Conservation (phyloP, 2,329 filamentous ascomycete genomes). For the Colletotrichum salicis region DNA sequence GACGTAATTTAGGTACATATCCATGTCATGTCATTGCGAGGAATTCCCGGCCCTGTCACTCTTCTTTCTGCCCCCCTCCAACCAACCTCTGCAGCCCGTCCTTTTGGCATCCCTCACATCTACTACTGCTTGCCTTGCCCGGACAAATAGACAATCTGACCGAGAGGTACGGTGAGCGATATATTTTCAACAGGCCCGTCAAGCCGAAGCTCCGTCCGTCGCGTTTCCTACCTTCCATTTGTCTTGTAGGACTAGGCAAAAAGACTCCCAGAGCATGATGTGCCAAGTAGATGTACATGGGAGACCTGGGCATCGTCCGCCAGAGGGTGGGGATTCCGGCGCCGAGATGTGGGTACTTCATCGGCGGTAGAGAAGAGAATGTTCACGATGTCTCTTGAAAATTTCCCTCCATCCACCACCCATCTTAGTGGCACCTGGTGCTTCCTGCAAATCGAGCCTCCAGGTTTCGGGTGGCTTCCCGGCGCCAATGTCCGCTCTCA, state of each 20-base stretch:
- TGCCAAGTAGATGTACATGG: constrained; percentile 18
- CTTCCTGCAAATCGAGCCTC: background rate
- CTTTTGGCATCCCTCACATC: background rate
- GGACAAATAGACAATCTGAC: constrained; percentile 2
- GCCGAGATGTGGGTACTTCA: constrained; percentile 20
- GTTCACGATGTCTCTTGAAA: constrained; percentile 33
- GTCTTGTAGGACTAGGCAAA: background rate
- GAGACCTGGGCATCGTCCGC: constrained; percentile 2
- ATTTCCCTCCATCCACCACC: constrained; percentile 4
- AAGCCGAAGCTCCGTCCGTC: constrained; percentile 11
- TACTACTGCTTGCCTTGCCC: background rate
- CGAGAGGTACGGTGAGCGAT: constrained; percentile 25
- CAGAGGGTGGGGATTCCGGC: constrained; percentile 25
- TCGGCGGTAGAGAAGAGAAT: constrained; percentile 24
- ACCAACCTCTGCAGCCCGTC: background rate
- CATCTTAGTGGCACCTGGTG: background rate
- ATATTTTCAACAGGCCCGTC: constrained; percentile 25
- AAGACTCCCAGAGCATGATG: background rate
- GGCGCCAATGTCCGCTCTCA: background rate
- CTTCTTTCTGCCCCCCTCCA: constrained; percentile 5
- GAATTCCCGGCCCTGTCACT: constrained; percentile 14
- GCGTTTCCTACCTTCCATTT: background rate
- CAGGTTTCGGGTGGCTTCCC: background rate
- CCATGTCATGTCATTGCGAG: constrained; percentile 21
- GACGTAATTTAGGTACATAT: constrained; percentile 23